Conservation (phyloP, 768 basidiomycete species). For the Kwoniella mangroviensis region DNA sequence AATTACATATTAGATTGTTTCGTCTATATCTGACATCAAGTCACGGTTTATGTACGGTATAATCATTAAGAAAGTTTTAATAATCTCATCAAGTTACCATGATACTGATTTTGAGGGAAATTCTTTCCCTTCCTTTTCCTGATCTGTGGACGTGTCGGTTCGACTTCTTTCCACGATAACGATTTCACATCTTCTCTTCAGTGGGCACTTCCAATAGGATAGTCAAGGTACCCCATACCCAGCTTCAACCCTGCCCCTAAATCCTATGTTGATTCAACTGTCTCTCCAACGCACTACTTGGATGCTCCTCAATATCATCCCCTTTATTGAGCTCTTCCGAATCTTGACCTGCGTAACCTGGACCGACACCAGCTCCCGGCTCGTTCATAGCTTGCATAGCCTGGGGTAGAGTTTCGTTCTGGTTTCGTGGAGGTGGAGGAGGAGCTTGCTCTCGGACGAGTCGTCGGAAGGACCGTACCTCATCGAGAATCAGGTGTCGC, state of each 20-base stretch:
- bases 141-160: no score
- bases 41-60: no score
- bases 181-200: no score
- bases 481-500: constrained; percentile 91
- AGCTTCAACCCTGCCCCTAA: neutral
- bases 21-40: no score
- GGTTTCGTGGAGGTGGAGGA: constrained; percentile 58
- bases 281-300: constrained; percentile 52
- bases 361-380: constrained; percentile 52
- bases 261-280: constrained; percentile 38
- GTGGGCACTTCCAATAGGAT: no score
- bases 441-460: constrained; percentile 85
- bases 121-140: no score
- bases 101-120: no score
- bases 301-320: constrained; percentile 52
- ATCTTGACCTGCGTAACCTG: constrained; percentile 35
- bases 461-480: constrained; percentile 80
- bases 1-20: no score
- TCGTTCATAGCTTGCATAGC: constrained; percentile 47
- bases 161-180: no score
- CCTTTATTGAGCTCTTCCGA: constrained; percentile 34
- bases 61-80: no score
- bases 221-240: no score
- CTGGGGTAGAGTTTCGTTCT: neutral
- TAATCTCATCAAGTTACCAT: no score